phyloP scores from a whole-genome alignment of 164 flowering plant species.

The Magnolia kwangsiensis region DNA sequence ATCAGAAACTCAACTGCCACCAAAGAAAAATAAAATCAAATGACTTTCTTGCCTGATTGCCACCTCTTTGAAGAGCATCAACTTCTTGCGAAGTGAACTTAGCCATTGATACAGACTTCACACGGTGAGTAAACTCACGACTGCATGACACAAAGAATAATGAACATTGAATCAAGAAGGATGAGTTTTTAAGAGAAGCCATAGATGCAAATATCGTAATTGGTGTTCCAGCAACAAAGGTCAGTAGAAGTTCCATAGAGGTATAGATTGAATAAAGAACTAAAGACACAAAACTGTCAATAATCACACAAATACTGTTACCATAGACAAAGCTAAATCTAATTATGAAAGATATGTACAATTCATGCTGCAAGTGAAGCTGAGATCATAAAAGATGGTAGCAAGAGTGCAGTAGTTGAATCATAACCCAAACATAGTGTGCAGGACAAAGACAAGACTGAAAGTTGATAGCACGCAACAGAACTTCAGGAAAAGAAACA shows the following conservation, averaged over 20 bases:
- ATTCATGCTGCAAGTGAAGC: too few species aligned
- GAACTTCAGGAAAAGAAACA: too few species aligned
- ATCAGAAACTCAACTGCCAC: slow-evolving; percentile 6
- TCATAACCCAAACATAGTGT: too few species aligned
- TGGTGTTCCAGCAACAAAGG: not conserved
- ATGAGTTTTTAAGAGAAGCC: not conserved
- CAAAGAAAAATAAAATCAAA: not conserved
- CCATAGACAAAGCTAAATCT: too few species aligned
- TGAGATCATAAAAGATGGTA: too few species aligned
- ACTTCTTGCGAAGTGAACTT: slow-evolving; percentile 94
- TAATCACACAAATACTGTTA: not conserved
- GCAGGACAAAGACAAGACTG: too few species aligned
- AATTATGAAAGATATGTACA: too few species aligned
- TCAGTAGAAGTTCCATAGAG: too few species aligned
- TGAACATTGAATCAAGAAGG: not conserved
- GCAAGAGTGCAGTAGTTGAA: too few species aligned
- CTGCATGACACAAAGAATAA: slow-evolving; percentile 35
- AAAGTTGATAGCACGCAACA: too few species aligned
- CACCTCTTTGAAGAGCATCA: slow-evolving; percentile 92
- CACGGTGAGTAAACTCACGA: slow-evolving; percentile 98
- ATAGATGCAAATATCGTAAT: not conserved
- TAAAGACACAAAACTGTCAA: not conserved
- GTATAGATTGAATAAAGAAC: not conserved
- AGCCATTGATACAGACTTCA: slow-evolving; percentile 96
- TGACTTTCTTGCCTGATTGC: slow-evolving; percentile 67